These are phyloP conservation scores for Penicillium mononematosum DNA, from an alignment of 495 filamentous ascomycete genomes.

Conservation along the genomic window DNA sequence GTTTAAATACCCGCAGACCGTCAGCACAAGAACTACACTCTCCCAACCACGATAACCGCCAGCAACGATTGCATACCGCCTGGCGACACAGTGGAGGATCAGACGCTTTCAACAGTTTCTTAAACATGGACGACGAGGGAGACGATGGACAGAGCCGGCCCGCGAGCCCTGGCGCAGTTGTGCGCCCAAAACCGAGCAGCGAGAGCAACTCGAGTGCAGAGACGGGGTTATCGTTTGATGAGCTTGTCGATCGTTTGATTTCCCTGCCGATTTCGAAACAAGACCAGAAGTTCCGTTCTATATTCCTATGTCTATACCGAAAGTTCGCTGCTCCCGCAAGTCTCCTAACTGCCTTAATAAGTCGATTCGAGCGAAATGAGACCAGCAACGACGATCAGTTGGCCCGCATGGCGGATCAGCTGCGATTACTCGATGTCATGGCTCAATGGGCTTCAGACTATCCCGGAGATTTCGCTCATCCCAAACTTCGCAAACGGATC, in stretches of 20 bases:
- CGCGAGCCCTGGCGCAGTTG: constrained; percentile 32
- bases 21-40: constrained; percentile 32
- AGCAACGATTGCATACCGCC: constrained; percentile 36
- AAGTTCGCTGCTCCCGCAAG: constrained; percentile 83
- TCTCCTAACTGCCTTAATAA: constrained; percentile 70
- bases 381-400: constrained; percentile 60
- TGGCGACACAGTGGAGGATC: constrained; percentile 46
- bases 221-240: constrained; percentile 73
- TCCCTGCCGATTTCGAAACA: constrained; percentile 77
- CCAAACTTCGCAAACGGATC: constrained; percentile 67
- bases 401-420: constrained; percentile 71
- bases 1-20: constrained; percentile 37
- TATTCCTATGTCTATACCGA: constrained; percentile 92
- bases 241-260: constrained; percentile 83
- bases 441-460: constrained; percentile 88
- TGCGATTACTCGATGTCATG: constrained; percentile 77
- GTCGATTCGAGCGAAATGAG: constrained; percentile 68
- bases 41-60: constrained; percentile 33
- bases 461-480: constrained; percentile 86
- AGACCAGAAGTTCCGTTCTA: constrained; percentile 78
- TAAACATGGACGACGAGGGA: constrained; percentile 49
- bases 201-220: constrained; percentile 39
- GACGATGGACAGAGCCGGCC: constrained; percentile 36
- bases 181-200: constrained; percentile 35
- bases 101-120: constrained; percentile 45